Evolutionary conservation across 2,329 filamentous ascomycete species (phyloP).

Genomic region (Alternaria triticina): DNA sequence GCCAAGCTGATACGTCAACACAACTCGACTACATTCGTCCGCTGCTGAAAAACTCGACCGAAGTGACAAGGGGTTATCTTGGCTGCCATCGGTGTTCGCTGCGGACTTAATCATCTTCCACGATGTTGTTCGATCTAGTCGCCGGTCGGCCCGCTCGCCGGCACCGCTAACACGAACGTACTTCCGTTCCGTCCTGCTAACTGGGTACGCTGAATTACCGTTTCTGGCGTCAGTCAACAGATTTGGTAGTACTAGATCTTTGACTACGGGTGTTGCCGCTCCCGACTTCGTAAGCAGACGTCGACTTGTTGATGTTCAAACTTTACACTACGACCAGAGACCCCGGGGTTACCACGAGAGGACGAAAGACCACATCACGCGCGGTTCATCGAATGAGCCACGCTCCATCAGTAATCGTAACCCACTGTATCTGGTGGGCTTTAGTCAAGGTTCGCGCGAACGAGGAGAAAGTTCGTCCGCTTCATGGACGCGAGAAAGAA

Average conservation of each 20-base stretch:
- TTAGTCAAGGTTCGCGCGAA: background rate
- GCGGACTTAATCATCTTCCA: background rate
- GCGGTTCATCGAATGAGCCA: background rate
- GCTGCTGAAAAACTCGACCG: background rate
- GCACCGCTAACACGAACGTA: background rate
- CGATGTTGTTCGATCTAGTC: too few relatives aligned
- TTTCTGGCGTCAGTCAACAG: background rate
- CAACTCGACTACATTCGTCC: background rate
- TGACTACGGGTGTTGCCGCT: background rate
- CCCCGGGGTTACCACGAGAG: background rate
- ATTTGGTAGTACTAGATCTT: background rate
- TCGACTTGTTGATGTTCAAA: background rate
- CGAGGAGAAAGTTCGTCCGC: background rate
- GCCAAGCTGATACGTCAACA: background rate
- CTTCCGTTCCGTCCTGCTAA: background rate
- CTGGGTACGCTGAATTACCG: background rate
- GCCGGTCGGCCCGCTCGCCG: background rate
- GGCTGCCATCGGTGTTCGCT: background rate
- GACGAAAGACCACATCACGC: background rate
- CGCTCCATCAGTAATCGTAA: background rate
- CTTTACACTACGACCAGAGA: background rate
- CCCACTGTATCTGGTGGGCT: background rate
- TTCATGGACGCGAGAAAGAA: background rate
- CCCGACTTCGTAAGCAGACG: background rate
- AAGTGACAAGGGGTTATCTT: too few relatives aligned